Conservation (phyloP, 2,329 filamentous ascomycete genomes). For the Talaromyces sp. region DNA sequence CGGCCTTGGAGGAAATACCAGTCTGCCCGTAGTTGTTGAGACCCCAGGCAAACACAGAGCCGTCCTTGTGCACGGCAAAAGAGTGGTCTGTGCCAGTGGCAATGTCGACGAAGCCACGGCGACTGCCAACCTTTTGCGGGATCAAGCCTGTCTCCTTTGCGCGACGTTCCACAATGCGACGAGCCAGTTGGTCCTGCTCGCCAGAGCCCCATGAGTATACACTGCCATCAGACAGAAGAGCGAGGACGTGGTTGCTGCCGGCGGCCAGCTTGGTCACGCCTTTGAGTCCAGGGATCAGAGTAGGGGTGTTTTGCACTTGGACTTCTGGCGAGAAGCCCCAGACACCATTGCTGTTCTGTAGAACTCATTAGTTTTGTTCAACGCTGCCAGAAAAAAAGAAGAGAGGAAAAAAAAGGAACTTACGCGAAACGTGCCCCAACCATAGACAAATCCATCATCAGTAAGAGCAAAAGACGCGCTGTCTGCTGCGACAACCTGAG, state of each 20-base stretch:
- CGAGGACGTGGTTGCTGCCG: slow-evolving; percentile 49
- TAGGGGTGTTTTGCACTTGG: slow-evolving; percentile 33
- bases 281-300: slow-evolving; percentile 42
- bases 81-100: slow-evolving; percentile 70
- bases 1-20: slow-evolving; percentile 55
- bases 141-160: slow-evolving; percentile 45
- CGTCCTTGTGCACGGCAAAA: slow-evolving; percentile 63
- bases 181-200: slow-evolving; percentile 61
- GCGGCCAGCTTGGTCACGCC: slow-evolving; percentile 45
- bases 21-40: slow-evolving; percentile 79
- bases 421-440: slow-evolving; percentile 59
- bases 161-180: slow-evolving; percentile 48
- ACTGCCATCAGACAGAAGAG: slow-evolving; percentile 49
- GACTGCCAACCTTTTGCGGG: slow-evolving; percentile 49
- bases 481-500: slow-evolving; percentile 55
- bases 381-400: not conserved
- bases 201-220: slow-evolving; percentile 58
- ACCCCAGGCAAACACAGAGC: slow-evolving; percentile 69
- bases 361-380: not conserved
- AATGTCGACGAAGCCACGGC: slow-evolving; percentile 51
- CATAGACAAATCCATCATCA: slow-evolving; percentile 55
- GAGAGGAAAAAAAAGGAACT: slow-evolving; percentile 17
- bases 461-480: slow-evolving; percentile 57
- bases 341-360: slow-evolving; percentile 53
- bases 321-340: slow-evolving; percentile 46